A percentile compares a stretch with the other conserved stretches of the same genome.
phyloP scores from a whole-genome alignment of 2,329 filamentous ascomycete genomes.

The Ophiostoma piceae region DNA sequence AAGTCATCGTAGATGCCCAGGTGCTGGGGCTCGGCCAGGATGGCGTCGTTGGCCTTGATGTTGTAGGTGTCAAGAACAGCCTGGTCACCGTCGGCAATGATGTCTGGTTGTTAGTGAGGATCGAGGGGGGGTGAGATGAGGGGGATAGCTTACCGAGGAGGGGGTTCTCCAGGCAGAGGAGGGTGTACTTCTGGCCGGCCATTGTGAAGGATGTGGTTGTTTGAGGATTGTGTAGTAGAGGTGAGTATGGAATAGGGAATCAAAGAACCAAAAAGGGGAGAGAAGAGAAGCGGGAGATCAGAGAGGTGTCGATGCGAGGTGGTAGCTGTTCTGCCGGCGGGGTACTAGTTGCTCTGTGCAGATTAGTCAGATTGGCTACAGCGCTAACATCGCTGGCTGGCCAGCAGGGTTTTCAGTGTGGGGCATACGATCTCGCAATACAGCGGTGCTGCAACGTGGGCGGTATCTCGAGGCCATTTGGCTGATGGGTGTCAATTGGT shows the following conservation, averaged over 20 bases:
- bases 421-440: conserved; percentile 14
- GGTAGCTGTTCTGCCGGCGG: conserved; percentile 9
- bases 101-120: conserved; percentile 53
- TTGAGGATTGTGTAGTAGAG: not conserved
- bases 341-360: not conserved
- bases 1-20: conserved; percentile 87
- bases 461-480: not conserved
- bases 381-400: conserved; percentile 2
- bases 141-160: conserved; percentile 64
- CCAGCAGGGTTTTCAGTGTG: conserved; percentile 27
- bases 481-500: not conserved
- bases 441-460: conserved; percentile 28
- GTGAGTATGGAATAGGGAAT: not conserved
- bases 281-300: not conserved
- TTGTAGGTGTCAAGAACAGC: conserved; percentile 86
- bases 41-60: conserved; percentile 94
- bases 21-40: conserved; percentile 91
- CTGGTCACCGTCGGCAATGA: conserved; percentile 79
- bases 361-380: not conserved
- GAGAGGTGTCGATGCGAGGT: conserved; percentile 2
- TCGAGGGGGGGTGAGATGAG: not conserved
- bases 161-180: conserved; percentile 95
- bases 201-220: conserved; percentile 44
- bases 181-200: conserved; percentile 68
- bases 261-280: not conserved